phyloP scores from a whole-genome alignment of 2,329 filamentous ascomycete species.

The Colletotrichum liriopes region DNA sequence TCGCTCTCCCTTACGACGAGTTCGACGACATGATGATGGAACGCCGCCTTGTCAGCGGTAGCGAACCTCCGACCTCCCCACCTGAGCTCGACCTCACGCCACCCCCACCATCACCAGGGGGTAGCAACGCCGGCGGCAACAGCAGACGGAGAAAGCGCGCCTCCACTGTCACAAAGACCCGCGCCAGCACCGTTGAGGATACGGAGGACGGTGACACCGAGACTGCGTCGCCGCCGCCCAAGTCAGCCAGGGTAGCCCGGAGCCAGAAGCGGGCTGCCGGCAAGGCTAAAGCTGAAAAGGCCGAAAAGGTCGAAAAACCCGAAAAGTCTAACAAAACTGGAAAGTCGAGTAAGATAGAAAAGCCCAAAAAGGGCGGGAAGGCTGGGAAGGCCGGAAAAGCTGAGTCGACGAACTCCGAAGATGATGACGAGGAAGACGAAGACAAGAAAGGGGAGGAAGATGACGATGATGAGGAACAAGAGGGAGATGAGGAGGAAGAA shows the following conservation, averaged over 20 bases:
- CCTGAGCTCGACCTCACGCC: conserved; percentile 58
- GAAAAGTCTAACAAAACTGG: conserved; percentile 46
- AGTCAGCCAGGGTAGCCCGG: conserved; percentile 55
- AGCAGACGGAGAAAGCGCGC: conserved; percentile 63
- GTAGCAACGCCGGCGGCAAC: conserved; percentile 32
- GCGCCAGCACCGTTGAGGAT: conserved; percentile 66
- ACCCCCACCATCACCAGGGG: conserved; percentile 42
- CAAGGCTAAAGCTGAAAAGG: conserved; percentile 54
- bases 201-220: conserved; percentile 64
- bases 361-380: conserved; percentile 49
- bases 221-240: conserved; percentile 56
- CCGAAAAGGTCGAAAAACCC: conserved; percentile 53
- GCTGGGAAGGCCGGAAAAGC: conserved; percentile 46
- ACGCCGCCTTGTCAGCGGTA: conserved; percentile 60
- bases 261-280: conserved; percentile 57
- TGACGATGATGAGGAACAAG: conserved; percentile 41
- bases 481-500: conserved; percentile 48
- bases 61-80: conserved; percentile 65
- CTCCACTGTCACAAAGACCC: conserved; percentile 53
- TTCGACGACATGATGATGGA: conserved; percentile 65
- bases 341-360: conserved; percentile 50
- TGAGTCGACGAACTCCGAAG: conserved; percentile 53
- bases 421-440: conserved; percentile 49
- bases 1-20: conserved; percentile 70
- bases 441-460: conserved; percentile 44